Evolutionary conservation across 148 eudicot genomes (phyloP).

Genomic region (Rhododendron kiyosumense): DNA sequence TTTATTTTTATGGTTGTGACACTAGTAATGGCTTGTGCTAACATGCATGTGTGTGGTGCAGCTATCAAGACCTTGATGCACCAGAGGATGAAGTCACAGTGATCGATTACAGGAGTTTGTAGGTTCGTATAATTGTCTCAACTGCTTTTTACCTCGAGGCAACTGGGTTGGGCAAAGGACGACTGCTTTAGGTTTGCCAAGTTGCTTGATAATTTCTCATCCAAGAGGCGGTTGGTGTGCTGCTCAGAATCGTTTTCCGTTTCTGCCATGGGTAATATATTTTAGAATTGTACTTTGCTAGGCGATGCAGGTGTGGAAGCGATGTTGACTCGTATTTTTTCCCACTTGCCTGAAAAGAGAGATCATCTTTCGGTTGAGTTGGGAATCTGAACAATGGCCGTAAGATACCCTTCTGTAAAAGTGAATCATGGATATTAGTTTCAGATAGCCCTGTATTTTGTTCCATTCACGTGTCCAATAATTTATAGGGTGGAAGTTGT

Average conservation of each 20-base stretch:
- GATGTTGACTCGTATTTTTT: not conserved
- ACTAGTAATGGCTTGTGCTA: not conserved
- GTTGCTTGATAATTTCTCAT: not conserved
- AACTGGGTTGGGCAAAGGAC: not conserved
- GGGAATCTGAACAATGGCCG: not conserved
- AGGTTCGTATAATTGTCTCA: conserved; percentile 6
- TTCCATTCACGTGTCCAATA: not conserved
- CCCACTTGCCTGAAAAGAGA: not conserved
- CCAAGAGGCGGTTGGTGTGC: conserved; percentile 4
- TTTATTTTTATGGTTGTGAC: not conserved
- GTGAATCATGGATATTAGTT: not conserved
- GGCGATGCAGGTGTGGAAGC: not conserved
- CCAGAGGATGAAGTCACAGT: conserved; percentile 98
- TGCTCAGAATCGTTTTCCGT: not conserved
- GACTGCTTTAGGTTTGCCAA: not conserved
- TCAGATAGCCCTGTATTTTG: not conserved
- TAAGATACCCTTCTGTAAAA: not conserved
- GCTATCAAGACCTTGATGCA: conserved; percentile 94
- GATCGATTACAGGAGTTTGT: conserved; percentile 93
- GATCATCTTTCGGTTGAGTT: not conserved
- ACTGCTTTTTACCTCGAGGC: not conserved
- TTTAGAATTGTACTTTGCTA: not conserved
- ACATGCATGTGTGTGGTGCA: conserved; percentile 30
- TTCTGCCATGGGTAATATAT: not conserved
- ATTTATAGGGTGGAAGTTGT: not conserved